Percentiles rank a stretch among this genome's conserved stretches.
Conservation (phyloP, 192 early-diverging fungal species). For the Coemansia sp. region DNA sequence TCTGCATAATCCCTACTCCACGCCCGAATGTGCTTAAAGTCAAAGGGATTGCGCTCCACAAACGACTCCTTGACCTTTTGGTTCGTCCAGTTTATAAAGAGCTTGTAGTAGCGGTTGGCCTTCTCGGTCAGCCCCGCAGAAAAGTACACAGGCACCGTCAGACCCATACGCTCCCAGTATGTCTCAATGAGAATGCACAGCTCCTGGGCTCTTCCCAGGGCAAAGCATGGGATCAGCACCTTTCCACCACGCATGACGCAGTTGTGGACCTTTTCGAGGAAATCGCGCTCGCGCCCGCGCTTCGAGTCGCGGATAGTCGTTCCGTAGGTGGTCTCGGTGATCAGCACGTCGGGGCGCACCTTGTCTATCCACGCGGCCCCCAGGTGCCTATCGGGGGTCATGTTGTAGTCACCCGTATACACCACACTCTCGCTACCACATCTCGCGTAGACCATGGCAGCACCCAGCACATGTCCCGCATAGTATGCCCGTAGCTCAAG, state of each 20-base stretch:
- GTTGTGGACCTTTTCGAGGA: conserved; percentile 82
- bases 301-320: conserved; percentile 95
- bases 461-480: conserved; percentile 97
- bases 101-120: conserved; percentile 94
- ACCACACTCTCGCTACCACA: conserved; percentile 70
- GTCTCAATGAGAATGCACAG: conserved; percentile 92
- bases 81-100: conserved; percentile 98
- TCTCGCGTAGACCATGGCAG: conserved; percentile 90
- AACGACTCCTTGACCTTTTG: conserved; percentile 94
- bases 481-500: conserved; percentile 85
- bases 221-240: conserved; percentile 97
- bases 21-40: conserved; percentile 89
- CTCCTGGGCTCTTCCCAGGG: conserved; percentile 95
- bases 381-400: conserved; percentile 87
- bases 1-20: conserved; percentile 72
- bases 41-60: conserved; percentile 94
- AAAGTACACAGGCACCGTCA: conserved; percentile 90
- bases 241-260: conserved; percentile 78
- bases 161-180: conserved; percentile 92
- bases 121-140: conserved; percentile 91
- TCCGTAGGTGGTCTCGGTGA: conserved; percentile 97
- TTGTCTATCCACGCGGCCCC: conserved; percentile 96
- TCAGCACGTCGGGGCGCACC: conserved; percentile 85
- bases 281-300: conserved; percentile 86
- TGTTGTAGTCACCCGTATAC: conserved; percentile 88